These are phyloP conservation scores for Colletotrichum salicis DNA, from an alignment of 2,329 filamentous ascomycete genomes.

Conservation along the genomic window DNA sequence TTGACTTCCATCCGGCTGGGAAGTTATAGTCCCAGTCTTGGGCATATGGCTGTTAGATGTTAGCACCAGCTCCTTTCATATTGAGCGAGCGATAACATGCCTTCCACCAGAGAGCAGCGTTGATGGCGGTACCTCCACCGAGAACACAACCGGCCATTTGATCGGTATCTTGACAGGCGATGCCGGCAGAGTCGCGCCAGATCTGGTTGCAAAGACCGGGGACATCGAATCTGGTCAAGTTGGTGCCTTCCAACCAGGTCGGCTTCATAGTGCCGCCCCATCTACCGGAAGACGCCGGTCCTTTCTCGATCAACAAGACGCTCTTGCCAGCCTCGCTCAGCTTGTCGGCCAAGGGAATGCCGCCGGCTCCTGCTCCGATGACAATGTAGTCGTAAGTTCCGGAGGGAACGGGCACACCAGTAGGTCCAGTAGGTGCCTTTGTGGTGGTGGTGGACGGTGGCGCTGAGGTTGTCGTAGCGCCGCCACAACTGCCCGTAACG, in stretches of 20 bases:
- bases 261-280: constrained; percentile 72
- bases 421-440: constrained; percentile 38
- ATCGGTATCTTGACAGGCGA: constrained; percentile 76
- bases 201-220: constrained; percentile 79
- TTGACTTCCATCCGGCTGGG: constrained; percentile 75
- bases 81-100: constrained; percentile 41
- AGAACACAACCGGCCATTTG: constrained; percentile 79
- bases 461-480: constrained; percentile 43
- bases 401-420: constrained; percentile 46
- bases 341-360: constrained; percentile 69
- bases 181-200: constrained; percentile 70
- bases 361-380: constrained; percentile 70
- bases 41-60: constrained; percentile 59
- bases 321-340: constrained; percentile 73
- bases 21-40: constrained; percentile 79
- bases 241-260: constrained; percentile 69
- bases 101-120: constrained; percentile 76
- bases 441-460: constrained; percentile 33
- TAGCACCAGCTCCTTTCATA: neutral
- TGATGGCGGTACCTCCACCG: constrained; percentile 74
- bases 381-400: constrained; percentile 71
- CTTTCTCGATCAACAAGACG: constrained; percentile 72
- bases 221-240: constrained; percentile 76
- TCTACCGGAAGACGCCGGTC: constrained; percentile 70
- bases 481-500: constrained; percentile 48